Percentiles rank a stretch among this genome's conserved stretches.
Evolutionary conservation across 1,139 yeast species (phyloP).

Genomic region (Ashbya aceris): DNA sequence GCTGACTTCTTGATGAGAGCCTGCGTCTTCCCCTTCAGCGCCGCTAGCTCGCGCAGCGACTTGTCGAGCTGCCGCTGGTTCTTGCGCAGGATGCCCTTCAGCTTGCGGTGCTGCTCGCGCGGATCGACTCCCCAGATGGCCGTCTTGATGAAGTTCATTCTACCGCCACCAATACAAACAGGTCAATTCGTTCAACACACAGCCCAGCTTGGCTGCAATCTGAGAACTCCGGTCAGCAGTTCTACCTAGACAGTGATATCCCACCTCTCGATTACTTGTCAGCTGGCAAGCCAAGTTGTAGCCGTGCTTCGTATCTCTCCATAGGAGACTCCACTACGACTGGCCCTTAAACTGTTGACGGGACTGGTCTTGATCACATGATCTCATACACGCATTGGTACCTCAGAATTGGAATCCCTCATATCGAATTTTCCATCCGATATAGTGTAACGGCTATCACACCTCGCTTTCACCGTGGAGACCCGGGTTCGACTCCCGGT

Average conservation of each 20-base stretch:
- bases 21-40: conserved; percentile 65
- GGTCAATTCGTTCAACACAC: no score
- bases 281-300: no score
- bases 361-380: no score
- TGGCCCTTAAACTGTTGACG: no score
- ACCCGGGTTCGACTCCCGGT: conserved; percentile 34
- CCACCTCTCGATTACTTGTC: no score
- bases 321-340: no score
- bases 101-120: conserved; percentile 82
- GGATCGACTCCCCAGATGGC: conserved; percentile 96
- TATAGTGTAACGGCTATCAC: conserved; percentile 32
- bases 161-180: neutral
- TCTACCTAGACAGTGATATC: no score
- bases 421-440: conserved; percentile 15
- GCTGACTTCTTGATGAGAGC: conserved; percentile 63
- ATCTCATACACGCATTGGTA: neutral
- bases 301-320: no score
- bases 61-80: conserved; percentile 78
- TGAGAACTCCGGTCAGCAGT: no score
- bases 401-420: neutral
- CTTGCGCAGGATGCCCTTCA: conserved; percentile 72
- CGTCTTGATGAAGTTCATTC: conserved; percentile 66
- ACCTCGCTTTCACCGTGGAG: conserved; percentile 33
- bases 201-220: no score
- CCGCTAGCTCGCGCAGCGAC: conserved; percentile 55